Conservation (phyloP, 1,139 yeast genomes). For the Diutina pseudorugosa region DNA sequence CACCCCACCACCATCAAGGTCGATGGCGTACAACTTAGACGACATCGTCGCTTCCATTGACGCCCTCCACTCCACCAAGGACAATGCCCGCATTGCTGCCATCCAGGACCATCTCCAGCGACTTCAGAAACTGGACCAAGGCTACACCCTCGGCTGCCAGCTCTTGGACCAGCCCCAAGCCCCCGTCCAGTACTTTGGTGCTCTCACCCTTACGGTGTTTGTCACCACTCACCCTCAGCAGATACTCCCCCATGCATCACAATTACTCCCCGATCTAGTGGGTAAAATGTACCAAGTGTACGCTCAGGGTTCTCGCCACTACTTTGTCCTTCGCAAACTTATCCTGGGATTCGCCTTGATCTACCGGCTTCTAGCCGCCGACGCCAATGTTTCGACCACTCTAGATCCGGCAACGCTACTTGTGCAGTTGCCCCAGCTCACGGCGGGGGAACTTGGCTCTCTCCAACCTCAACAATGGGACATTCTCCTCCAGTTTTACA, state of each 20-base stretch:
- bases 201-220: neutral
- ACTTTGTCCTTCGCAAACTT: neutral
- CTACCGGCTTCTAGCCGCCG: neutral
- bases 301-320: neutral
- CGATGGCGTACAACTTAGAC: neutral
- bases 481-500: neutral
- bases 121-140: neutral
- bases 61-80: neutral
- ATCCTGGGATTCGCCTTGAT: neutral
- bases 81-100: neutral
- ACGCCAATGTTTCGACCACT: neutral
- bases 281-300: neutral
- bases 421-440: neutral
- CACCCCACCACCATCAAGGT: neutral
- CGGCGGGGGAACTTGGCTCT: neutral
- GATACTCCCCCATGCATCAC: neutral
- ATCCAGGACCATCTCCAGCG: neutral
- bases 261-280: neutral
- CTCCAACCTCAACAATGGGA: neutral
- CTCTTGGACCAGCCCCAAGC: neutral
- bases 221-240: neutral
- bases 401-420: neutral
- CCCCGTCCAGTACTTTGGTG: neutral
- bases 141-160: neutral
- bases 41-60: neutral